phyloP scores from a whole-genome alignment of 176 grass and related monocot genomes.

The Oryza meyeriana region DNA sequence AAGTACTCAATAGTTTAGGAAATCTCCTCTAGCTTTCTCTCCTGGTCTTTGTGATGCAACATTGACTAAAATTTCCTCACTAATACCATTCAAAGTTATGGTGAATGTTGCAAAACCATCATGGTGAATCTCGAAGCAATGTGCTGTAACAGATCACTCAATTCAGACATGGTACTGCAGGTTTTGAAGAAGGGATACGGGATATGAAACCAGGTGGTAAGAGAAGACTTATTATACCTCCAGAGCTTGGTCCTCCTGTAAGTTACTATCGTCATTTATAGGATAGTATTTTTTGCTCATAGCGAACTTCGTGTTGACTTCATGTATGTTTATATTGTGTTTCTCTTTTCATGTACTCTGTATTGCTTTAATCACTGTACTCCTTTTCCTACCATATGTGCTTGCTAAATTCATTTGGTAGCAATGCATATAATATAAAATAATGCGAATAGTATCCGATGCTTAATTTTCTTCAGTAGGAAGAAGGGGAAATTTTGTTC shows the following conservation, averaged over 20 bases:
- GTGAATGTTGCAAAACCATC: background rate
- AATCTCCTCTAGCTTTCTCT: background rate
- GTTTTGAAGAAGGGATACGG: constrained; percentile 98
- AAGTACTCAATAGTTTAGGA: constrained; percentile 34
- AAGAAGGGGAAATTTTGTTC: background rate
- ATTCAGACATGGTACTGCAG: constrained; percentile 51
- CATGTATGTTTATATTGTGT: background rate
- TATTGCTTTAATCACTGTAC: background rate
- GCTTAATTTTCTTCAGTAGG: constrained; percentile 12
- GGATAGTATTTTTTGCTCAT: background rate
- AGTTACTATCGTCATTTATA: constrained; percentile 30
- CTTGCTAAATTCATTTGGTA: background rate
- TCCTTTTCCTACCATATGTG: background rate
- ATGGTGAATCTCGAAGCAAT: background rate
- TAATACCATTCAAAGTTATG: background rate
- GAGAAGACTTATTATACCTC: constrained; percentile 92
- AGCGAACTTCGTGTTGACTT: constrained; percentile 17
- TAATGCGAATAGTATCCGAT: background rate
- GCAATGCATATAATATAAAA: background rate
- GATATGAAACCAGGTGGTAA: constrained; percentile 94
- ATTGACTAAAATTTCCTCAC: background rate
- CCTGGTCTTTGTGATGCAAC: background rate
- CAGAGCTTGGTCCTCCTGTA: constrained; percentile 96
- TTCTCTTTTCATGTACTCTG: background rate
- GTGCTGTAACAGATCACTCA: constrained; percentile 23